Conservation (phyloP, 2,329 filamentous ascomycete species). For the Aspergillus unguis region DNA sequence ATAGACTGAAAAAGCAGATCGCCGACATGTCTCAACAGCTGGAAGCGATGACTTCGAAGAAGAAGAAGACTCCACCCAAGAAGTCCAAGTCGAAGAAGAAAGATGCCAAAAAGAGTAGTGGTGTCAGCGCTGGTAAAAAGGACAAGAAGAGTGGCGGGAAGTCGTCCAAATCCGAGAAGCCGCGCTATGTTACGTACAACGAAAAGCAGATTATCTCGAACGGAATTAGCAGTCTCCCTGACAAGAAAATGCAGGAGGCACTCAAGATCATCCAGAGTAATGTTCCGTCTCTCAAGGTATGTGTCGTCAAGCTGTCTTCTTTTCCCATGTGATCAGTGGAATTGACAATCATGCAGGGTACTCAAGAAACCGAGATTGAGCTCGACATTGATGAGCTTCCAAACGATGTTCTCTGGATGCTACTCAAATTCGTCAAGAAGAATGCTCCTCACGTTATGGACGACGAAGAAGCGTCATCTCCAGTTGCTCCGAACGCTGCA, state of each 20-base stretch:
- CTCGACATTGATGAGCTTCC: slow-evolving; percentile 50
- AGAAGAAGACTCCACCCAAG: slow-evolving; percentile 57
- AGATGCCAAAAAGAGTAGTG: slow-evolving; percentile 39
- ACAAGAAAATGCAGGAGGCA: slow-evolving; percentile 71
- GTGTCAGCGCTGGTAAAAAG: slow-evolving; percentile 55
- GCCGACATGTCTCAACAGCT: slow-evolving; percentile 69
- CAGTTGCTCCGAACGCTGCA: slow-evolving; percentile 30
- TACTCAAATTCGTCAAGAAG: slow-evolving; percentile 48
- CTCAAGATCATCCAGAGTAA: slow-evolving; percentile 89
- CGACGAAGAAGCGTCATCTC: slow-evolving; percentile 39
- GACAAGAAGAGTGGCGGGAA: slow-evolving; percentile 46
- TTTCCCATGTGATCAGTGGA: neutral
- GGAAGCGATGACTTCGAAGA: slow-evolving; percentile 55
- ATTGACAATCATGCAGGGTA: slow-evolving; percentile 29
- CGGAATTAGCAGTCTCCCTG: slow-evolving; percentile 76
- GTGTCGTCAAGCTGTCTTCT: slow-evolving; percentile 13
- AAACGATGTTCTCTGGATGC: slow-evolving; percentile 44
- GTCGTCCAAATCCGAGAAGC: slow-evolving; percentile 47
- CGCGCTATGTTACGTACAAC: slow-evolving; percentile 65
- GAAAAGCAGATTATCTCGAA: slow-evolving; percentile 92
- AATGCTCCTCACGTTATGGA: slow-evolving; percentile 43
- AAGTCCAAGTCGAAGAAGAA: slow-evolving; percentile 27
- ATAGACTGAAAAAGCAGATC: slow-evolving; percentile 67
- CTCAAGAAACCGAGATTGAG: slow-evolving; percentile 47
- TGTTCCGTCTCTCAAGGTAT: slow-evolving; percentile 65